Conservation (phyloP, 2,329 filamentous ascomycete species). For the Talaromyces funiculosus region DNA sequence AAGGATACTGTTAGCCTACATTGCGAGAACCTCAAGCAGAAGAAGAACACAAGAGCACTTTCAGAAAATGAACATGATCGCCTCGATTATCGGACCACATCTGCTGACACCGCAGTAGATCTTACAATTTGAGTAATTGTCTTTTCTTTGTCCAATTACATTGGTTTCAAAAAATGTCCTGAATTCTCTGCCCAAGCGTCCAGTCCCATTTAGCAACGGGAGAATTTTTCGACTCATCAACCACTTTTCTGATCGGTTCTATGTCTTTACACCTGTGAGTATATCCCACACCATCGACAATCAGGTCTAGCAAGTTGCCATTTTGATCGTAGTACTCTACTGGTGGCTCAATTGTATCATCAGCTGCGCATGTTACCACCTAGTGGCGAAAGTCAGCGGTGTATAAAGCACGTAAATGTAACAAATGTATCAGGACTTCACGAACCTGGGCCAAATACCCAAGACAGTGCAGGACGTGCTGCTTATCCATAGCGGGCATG, state of each 20-base stretch:
- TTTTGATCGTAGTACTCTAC: neutral
- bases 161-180: too few relatives aligned
- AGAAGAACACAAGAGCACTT: too few relatives aligned
- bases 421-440: neutral
- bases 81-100: too few relatives aligned
- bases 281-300: neutral
- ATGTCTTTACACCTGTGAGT: neutral
- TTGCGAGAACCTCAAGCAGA: too few relatives aligned
- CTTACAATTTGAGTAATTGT: too few relatives aligned
- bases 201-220: neutral
- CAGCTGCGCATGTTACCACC: neutral
- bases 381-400: too few relatives aligned
- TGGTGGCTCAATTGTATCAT: neutral
- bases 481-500: too few relatives aligned
- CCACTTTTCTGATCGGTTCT: neutral
- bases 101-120: too few relatives aligned
- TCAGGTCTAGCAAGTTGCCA: neutral
- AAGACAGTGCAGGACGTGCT: neutral
- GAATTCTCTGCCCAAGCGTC: neutral
- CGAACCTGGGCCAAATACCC: neutral
- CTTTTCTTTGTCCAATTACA: too few relatives aligned
- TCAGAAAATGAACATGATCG: too few relatives aligned
- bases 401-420: too few relatives aligned
- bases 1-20: too few relatives aligned
- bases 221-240: neutral